phyloP scores from a whole-genome alignment of 2,329 filamentous ascomycete genomes.

The Claviceps purpurea region DNA sequence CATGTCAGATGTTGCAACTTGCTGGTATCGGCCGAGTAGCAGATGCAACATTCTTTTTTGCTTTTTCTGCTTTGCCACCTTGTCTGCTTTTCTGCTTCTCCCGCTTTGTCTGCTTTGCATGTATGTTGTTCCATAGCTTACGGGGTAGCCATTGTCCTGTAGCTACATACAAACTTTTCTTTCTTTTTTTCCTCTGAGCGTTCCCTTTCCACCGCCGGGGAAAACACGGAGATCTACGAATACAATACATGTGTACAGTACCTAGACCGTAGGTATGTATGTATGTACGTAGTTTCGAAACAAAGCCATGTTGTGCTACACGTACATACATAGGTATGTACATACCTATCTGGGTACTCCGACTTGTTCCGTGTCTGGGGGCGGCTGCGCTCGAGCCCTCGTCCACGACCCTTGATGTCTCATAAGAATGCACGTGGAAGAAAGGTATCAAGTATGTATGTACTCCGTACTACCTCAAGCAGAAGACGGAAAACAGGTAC shows the following conservation, averaged over 20 bases:
- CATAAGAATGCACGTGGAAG: not conserved
- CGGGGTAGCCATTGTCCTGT: too few species aligned
- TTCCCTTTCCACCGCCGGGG: too few species aligned
- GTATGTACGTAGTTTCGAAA: not conserved
- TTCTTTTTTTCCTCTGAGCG: not conserved
- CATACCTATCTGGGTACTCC: too few species aligned
- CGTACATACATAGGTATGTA: not conserved
- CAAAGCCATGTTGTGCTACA: not conserved
- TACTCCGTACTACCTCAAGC: not conserved
- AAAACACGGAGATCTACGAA: too few species aligned
- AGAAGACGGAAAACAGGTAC: not conserved
- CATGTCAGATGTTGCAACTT: not conserved
- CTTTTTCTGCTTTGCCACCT: not conserved
- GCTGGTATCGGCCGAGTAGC: not conserved
- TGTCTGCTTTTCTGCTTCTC: too few species aligned
- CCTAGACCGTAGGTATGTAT: not conserved
- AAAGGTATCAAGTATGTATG: not conserved
- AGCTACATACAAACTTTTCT: too few species aligned
- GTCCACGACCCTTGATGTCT: not conserved
- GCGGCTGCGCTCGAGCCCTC: not conserved
- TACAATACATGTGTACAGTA: too few species aligned
- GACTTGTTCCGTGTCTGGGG: not conserved
- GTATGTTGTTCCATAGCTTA: too few species aligned
- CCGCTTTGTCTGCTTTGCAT: too few species aligned
- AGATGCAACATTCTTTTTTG: slow-evolving; percentile 8